Evolutionary conservation across 2,329 filamentous ascomycete species (phyloP).

Genomic region (Calonectria fujianensis): DNA sequence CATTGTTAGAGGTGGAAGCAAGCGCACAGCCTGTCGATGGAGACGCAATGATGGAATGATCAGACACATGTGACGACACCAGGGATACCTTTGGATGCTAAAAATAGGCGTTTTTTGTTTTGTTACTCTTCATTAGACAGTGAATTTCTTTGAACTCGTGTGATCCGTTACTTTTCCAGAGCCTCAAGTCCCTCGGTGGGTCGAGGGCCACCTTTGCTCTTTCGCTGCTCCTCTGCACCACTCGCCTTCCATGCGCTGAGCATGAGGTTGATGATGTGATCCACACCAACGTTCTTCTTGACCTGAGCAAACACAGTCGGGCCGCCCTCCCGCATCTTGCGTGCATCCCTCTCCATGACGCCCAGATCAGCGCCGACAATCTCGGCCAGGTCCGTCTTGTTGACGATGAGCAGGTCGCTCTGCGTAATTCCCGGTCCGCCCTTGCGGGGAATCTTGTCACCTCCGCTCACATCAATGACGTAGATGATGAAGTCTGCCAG

Average conservation of each 20-base stretch:
- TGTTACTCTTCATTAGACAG: constrained; percentile 30
- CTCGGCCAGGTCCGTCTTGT: constrained; percentile 97
- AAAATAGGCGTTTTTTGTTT: constrained; percentile 53
- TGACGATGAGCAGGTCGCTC: constrained; percentile 93
- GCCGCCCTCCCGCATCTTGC: constrained; percentile 95
- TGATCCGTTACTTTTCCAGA: constrained; percentile 54
- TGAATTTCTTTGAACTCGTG: not conserved
- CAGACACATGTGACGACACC: constrained; percentile 54
- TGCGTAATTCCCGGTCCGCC: constrained; percentile 98
- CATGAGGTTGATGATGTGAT: constrained; percentile 91
- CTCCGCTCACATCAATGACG: constrained; percentile 96
- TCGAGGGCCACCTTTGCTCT: constrained; percentile 73
- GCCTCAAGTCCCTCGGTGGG: constrained; percentile 74
- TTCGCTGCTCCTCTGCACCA: constrained; percentile 81
- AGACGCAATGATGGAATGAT: constrained; percentile 62
- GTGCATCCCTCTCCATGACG: constrained; percentile 96
- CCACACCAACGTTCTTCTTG: constrained; percentile 90
- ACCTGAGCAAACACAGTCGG: constrained; percentile 98
- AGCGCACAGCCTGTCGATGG: constrained; percentile 49
- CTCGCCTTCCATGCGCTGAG: constrained; percentile 94
- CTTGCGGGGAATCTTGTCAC: constrained; percentile 97
- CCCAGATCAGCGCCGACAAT: constrained; percentile 91
- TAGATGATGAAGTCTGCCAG: constrained; percentile 99
- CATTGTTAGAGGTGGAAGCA: constrained; percentile 62
- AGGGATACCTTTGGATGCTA: constrained; percentile 55